Evolutionary conservation across 768 basidiomycete species (phyloP).

Genomic region (Rubroboletus pulcherrimus): DNA sequence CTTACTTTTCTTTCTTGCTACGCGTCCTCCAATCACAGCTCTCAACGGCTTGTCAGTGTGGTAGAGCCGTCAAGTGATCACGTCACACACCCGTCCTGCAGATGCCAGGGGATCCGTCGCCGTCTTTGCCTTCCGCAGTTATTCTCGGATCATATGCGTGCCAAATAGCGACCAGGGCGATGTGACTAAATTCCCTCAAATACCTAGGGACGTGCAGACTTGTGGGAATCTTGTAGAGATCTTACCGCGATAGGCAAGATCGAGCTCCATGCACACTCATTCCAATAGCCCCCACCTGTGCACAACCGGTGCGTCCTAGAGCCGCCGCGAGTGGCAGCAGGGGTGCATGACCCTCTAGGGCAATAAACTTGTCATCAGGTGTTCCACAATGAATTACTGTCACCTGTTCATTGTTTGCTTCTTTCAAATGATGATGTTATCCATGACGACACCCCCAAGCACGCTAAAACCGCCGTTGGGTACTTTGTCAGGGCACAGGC

Average conservation of each 20-base stretch:
- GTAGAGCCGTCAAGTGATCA: no score
- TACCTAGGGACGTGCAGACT: background rate
- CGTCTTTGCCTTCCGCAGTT: background rate
- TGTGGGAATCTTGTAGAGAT: background rate
- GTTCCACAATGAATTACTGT: background rate
- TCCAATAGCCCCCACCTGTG: background rate
- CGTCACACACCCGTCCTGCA: no score
- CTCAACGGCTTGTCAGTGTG: no score
- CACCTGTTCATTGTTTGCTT: constrained; percentile 2
- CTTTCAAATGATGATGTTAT: background rate
- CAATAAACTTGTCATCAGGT: background rate
- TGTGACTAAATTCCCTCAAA: background rate
- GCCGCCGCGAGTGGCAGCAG: background rate
- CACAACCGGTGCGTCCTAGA: background rate
- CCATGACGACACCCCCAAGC: constrained; percentile 8
- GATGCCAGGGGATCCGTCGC: background rate
- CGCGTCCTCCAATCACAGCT: no score
- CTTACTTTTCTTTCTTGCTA: no score
- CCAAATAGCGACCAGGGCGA: background rate
- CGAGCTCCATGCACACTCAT: background rate
- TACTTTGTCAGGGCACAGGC: constrained; percentile 1
- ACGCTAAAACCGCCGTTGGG: constrained; percentile 14
- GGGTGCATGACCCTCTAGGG: no score
- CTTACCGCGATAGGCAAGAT: background rate
- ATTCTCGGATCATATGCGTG: no score